Evolutionary conservation across 106 monocot species (phyloP).

Genomic region (Gastrodia elata): DNA sequence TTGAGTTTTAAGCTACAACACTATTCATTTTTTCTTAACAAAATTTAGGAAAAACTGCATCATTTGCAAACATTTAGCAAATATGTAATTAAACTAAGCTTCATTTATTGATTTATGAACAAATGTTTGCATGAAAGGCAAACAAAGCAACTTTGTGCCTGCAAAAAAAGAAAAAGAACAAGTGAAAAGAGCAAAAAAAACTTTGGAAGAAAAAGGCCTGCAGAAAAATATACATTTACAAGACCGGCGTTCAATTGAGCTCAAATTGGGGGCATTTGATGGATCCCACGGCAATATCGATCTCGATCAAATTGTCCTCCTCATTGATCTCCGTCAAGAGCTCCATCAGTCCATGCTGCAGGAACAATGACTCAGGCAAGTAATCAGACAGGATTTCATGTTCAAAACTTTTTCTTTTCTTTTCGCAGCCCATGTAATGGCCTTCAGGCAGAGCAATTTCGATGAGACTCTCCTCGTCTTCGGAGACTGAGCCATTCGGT

Average conservation of each 20-base stretch:
- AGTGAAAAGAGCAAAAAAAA: neutral
- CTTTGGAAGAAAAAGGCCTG: neutral
- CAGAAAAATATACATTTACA: neutral
- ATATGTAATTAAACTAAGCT: no score
- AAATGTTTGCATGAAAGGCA: neutral
- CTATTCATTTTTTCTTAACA: no score
- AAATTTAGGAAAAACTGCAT: no score
- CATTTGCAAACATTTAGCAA: no score
- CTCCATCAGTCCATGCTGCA: constrained; percentile 53
- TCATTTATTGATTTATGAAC: constrained; percentile 2
- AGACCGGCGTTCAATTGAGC: constrained; percentile 19
- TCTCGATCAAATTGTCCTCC: constrained; percentile 88
- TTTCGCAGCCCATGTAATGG: constrained; percentile 11
- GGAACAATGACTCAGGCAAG: constrained; percentile 20
- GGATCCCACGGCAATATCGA: constrained; percentile 71
- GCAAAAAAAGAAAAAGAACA: neutral
- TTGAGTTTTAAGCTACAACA: no score
- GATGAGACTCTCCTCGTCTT: constrained; percentile 84
- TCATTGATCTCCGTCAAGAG: constrained; percentile 63
- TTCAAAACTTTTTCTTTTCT: neutral
- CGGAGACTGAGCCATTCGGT: constrained; percentile 34
- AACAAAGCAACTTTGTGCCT: neutral
- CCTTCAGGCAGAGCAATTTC: constrained; percentile 54
- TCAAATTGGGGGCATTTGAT: constrained; percentile 56
- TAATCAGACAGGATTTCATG: neutral